Conservation (phyloP, 1,284 basidiomycete genomes). For the Tilletia setariae region DNA sequence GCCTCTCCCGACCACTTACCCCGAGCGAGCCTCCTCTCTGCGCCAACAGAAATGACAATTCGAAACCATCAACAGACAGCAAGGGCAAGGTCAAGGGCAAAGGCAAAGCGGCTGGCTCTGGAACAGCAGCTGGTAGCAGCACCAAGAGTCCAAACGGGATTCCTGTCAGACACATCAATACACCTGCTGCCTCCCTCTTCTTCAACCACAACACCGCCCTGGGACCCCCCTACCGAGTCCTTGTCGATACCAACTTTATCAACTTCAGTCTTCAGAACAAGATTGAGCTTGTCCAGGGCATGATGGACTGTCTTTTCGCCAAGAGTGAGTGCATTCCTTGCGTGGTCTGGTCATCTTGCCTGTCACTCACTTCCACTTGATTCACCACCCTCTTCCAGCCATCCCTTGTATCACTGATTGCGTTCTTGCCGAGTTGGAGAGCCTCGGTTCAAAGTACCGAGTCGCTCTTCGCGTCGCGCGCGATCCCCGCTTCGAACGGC, state of each 20-base stretch:
- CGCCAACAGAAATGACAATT: no score
- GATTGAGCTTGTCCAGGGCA: constrained; percentile 88
- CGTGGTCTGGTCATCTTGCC: background rate
- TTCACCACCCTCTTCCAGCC: constrained; percentile 60
- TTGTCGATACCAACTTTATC: constrained; percentile 99
- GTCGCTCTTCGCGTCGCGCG: constrained; percentile 93
- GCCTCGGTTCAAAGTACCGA: constrained; percentile 90
- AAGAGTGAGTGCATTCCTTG: constrained; percentile 70
- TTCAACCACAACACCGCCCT: constrained; percentile 92
- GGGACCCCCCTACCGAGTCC: constrained; percentile 91
- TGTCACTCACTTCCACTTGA: background rate
- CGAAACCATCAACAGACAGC: constrained; percentile 51
- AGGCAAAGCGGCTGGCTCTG: constrained; percentile 15
- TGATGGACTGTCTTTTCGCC: constrained; percentile 99
- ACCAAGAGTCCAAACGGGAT: constrained; percentile 32
- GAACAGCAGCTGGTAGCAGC: constrained; percentile 17
- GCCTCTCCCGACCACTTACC: background rate
- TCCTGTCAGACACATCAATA: constrained; percentile 34
- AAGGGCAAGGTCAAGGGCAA: constrained; percentile 56
- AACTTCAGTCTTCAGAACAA: constrained; percentile 98
- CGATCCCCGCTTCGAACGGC: constrained; percentile 91
- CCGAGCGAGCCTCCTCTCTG: background rate
- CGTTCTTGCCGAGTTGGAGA: constrained; percentile 95
- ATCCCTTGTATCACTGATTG: constrained; percentile 98
- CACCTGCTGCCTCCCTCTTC: constrained; percentile 76